Base-by-base conservation (phyloP, 768 basidiomycete genomes). In the Suillus occidentalis region DNA sequence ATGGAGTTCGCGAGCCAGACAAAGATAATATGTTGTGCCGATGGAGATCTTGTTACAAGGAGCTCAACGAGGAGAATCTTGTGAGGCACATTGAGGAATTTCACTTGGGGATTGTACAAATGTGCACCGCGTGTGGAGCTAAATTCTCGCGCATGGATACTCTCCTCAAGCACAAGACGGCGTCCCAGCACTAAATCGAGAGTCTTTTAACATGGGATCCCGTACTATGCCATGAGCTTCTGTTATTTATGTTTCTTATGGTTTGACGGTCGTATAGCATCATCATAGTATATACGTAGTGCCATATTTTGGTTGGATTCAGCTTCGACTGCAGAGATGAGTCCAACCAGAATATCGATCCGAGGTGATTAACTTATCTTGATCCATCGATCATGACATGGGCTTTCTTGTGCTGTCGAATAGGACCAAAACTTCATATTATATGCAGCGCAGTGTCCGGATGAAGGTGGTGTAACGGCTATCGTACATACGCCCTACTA, bases 71-170 rank as follows among this genome's bases (percentile, higher is more conserved):
- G 18, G 25, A 18, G 66, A 25, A 4, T 18, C 16, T 58, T 1
- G 2, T 1, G 39, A 18, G 75, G 1, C 74, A 75, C 25, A 50
- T 77, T 1, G 68, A 75, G 45, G 75, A 75, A 16, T 64, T 3
- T 2, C 75, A 77, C 28, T 61, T 75, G 2, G 58, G 37, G 18
- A 67, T 64, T 42, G 52, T 45, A 4, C 69, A 74, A 70, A 64
- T 65, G 0, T 75, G 75, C 25, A 64, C 66, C 34, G 4, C 6
- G 13, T 75, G 74, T 22, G 12, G 9, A 0, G 1, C 20, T 1
- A 2, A 53, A 3, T 75, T 70, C 58, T 73, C 65, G 3, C 74
- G 75, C 12, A 63, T 64, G 31, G 66, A 71, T 2, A 66, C 67
- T 0, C 64, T 75, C 73, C 61, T 65, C 4, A 2, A 34, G 0